These are phyloP conservation scores for Colletotrichum lindemuthianum DNA, from an alignment of 2,329 filamentous ascomycete species.

Conservation along the genomic window DNA sequence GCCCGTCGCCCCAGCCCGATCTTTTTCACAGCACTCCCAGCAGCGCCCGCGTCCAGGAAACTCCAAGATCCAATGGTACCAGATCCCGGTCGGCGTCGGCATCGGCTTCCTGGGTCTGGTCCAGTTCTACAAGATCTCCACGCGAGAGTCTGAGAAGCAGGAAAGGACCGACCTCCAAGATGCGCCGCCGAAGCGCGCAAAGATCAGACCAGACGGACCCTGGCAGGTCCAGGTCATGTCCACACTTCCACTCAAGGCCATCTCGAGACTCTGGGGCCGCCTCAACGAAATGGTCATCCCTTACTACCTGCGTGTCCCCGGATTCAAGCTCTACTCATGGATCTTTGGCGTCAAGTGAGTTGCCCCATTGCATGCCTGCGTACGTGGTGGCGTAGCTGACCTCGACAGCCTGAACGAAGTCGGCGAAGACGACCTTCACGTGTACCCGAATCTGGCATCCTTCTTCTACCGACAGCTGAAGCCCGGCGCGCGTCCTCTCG, in stretches of 20 bases:
- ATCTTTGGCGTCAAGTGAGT: conserved; percentile 85
- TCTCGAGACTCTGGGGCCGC: conserved; percentile 87
- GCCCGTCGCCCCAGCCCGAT: conserved; percentile 43
- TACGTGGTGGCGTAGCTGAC: conserved; percentile 38
- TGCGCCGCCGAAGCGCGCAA: conserved; percentile 61
- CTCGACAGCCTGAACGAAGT: conserved; percentile 81
- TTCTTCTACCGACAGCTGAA: conserved; percentile 98
- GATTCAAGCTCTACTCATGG: conserved; percentile 91
- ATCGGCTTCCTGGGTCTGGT: conserved; percentile 85
- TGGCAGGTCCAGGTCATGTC: conserved; percentile 97
- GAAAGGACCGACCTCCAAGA: conserved; percentile 56
- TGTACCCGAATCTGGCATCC: conserved; percentile 90
- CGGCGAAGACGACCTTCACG: conserved; percentile 85
- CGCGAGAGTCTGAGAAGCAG: conserved; percentile 63
- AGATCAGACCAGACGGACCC: conserved; percentile 83
- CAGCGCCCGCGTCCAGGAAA: conserved; percentile 58
- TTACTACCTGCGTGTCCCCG: conserved; percentile 86
- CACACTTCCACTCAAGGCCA: conserved; percentile 87
- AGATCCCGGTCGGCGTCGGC: conserved; percentile 87
- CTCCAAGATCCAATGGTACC: conserved; percentile 82
- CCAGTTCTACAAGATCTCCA: conserved; percentile 82
- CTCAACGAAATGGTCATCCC: conserved; percentile 93
- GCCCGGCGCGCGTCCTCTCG: conserved; percentile 85
- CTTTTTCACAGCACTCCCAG: conserved; percentile 54
- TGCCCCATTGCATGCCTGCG: conserved; percentile 7